A percentile compares a stretch with the other conserved stretches of the same genome.
Conservation (phyloP, 2,329 filamentous ascomycete species). For the Aureobasidium zeae region DNA sequence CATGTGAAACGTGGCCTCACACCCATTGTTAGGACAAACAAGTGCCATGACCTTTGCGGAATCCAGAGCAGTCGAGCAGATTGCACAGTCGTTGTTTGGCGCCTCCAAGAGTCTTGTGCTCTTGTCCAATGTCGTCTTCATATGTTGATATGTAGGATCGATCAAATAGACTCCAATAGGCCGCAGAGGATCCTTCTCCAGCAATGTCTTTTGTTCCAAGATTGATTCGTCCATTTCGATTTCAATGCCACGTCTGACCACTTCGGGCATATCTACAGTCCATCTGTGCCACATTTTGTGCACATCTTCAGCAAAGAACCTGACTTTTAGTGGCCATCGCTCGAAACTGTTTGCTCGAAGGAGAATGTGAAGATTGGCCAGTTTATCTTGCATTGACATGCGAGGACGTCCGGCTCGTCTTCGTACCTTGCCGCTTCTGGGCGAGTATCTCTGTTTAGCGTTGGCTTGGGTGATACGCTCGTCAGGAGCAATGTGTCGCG, state of each 20-base stretch:
- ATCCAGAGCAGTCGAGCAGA: conserved; percentile 40
- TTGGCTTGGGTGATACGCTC: conserved; percentile 48
- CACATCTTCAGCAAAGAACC: conserved; percentile 67
- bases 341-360: conserved; percentile 70
- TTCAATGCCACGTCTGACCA: conserved; percentile 39
- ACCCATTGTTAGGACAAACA: conserved; percentile 43
- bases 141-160: conserved; percentile 44
- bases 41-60: conserved; percentile 35
- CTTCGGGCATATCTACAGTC: conserved; percentile 41
- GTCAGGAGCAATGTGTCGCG: conserved; percentile 62
- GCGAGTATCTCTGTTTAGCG: conserved; percentile 27
- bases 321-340: conserved; percentile 71
- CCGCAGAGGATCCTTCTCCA: background rate
- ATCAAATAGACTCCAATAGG: conserved; percentile 35
- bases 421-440: conserved; percentile 32
- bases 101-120: conserved; percentile 35
- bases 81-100: conserved; percentile 35
- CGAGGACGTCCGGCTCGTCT: conserved; percentile 48
- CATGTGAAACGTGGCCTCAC: conserved; percentile 45
- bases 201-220: background rate
- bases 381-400: conserved; percentile 54
- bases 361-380: conserved; percentile 75
- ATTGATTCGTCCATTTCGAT: conserved; percentile 19
- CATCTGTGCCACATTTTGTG: conserved; percentile 58
- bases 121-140: conserved; percentile 46